A percentile compares a stretch with the other conserved stretches of the same genome.
phyloP scores from a whole-genome alignment of 78 protist genomes.

The Dictyostelium discoideum region DNA sequence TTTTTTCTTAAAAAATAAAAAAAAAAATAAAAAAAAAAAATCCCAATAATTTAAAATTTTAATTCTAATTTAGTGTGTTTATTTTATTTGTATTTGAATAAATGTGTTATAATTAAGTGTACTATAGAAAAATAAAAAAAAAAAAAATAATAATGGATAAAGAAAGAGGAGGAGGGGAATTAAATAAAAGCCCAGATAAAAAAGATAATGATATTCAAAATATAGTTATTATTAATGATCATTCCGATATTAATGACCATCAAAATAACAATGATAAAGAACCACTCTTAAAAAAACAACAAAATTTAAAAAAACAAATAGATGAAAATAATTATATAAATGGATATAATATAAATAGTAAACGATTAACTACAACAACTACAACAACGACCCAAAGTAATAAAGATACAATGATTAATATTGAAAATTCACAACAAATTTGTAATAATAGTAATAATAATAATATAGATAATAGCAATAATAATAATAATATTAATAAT shows the following conservation, averaged over 20 bases:
- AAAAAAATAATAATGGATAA: background rate
- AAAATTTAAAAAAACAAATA: background rate
- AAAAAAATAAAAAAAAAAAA: too few relatives aligned
- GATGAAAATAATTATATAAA: background rate
- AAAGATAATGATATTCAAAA: background rate
- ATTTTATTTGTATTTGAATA: too few relatives aligned
- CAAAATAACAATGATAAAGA: background rate
- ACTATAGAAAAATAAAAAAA: background rate
- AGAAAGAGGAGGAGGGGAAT: background rate
- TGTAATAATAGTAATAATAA: background rate
- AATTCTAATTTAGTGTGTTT: too few relatives aligned
- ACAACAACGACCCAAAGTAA: background rate
- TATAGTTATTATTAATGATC: background rate
- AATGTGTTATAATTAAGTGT: too few relatives aligned
- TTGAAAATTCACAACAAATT: background rate
- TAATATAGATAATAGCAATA: background rate
- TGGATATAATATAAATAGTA: background rate
- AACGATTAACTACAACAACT: background rate
- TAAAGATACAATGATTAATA: too few relatives aligned
- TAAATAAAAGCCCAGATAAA: background rate
- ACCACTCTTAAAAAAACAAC: background rate
- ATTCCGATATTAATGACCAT: background rate
- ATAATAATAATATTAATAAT: background rate
- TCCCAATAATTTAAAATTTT: too few relatives aligned
- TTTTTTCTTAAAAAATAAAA: too few relatives aligned